Base-by-base conservation (phyloP, 1,139 yeast genomes). In the Magnusiomyces sp. region DNA sequence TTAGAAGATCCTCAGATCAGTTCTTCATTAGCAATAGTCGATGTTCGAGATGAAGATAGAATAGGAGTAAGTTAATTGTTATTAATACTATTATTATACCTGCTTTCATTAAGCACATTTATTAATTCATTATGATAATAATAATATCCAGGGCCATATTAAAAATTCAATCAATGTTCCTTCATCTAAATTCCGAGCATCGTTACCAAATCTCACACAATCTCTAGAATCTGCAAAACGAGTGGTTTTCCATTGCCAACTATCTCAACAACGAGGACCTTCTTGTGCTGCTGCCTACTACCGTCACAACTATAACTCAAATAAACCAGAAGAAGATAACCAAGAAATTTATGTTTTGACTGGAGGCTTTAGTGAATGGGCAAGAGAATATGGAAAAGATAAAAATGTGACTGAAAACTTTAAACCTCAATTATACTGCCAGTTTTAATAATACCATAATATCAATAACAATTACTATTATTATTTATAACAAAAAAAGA, bases 301-400 rank as follows among this genome's bases (percentile, higher is more conserved):
- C 53, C 69, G 92, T 55, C 71, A 74, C 17, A 61, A 82, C 16
- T 64, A 69, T 1, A 64, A 39, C 37, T 65, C 17, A 6, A 39
- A 39, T 2, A 43, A 38, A 20, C 33, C 46, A 16, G 29, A 65
- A 19, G 61, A 68, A 40, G 63, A 63, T 9, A 60, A 66, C 2
- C 73, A 82, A 55, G 73, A 76, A 46, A 80, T 90, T 2, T 84
- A 81, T 74, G 81, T 90, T 1, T 70, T 90, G 41, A 69, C 76
- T 53, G 97, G 96, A 6, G 97, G 98, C 0, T 92, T 92, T 65
- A 77, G 77, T 40, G 74, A 74, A 50, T 92, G 97, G 97, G 95
- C 87, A 56, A 72, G 74, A 47, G 62, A 69, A 29, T 90, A 81
- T 62, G 95, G 95, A 9, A 34, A 34, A 13, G 46, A 43, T n/a